phyloP scores from a whole-genome alignment of 2,329 filamentous ascomycete species.

The Claviceps paspali region DNA sequence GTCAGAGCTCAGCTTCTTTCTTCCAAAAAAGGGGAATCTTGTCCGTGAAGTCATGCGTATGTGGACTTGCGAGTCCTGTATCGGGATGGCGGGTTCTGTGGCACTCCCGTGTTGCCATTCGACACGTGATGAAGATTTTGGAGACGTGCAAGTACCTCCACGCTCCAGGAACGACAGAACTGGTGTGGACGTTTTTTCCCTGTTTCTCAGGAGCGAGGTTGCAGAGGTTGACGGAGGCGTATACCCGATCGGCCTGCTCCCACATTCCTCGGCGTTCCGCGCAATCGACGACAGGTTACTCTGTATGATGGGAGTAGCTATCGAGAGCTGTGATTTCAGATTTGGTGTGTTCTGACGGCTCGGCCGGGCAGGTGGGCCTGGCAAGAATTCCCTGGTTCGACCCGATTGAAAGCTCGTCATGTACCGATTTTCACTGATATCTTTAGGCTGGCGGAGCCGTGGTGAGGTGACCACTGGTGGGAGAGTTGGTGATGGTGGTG shows the following conservation, averaged over 20 bases:
- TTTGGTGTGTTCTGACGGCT: constrained; percentile 54
- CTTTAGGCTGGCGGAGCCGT: constrained; percentile 26
- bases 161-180: constrained; percentile 12
- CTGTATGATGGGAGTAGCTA: constrained; percentile 41
- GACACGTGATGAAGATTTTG: constrained; percentile 5
- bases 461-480: constrained; percentile 48
- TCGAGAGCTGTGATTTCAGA: constrained; percentile 39
- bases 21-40: constrained; percentile 65
- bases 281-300: constrained; percentile 31
- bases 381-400: constrained; percentile 2
- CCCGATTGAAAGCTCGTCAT: not conserved
- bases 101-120: constrained; percentile 11
- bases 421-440: not conserved
- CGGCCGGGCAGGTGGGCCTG: constrained; percentile 40
- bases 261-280: constrained; percentile 28
- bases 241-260: constrained; percentile 22
- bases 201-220: constrained; percentile 15
- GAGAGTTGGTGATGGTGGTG: constrained; percentile 41
- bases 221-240: constrained; percentile 20
- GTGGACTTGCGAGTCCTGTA: constrained; percentile 39
- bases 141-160: constrained; percentile 6
- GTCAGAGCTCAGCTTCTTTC: constrained; percentile 48
- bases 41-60: constrained; percentile 38
- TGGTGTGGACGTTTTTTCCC: constrained; percentile 18
- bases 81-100: constrained; percentile 9